Percentiles rank a stretch among this genome's conserved stretches.
phyloP scores from a whole-genome alignment of 1,139 yeast genomes.

The Diutina neorugosa region DNA sequence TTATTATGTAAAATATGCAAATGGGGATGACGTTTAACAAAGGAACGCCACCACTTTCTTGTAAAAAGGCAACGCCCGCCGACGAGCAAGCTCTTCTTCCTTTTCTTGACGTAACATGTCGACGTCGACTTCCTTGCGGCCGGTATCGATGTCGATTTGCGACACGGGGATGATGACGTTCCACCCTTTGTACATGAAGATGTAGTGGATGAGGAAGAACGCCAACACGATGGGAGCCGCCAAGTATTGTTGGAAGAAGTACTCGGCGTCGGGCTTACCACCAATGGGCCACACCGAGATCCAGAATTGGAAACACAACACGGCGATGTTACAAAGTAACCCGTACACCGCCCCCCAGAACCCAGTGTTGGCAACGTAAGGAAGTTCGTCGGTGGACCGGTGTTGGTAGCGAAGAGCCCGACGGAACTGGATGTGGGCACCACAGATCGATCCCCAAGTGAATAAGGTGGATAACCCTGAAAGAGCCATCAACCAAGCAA shows the following conservation, averaged over 20 bases:
- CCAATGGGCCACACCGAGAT: conserved; percentile 27
- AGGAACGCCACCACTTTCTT: background rate
- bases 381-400: conserved; percentile 22
- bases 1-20: background rate
- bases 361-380: conserved; percentile 27
- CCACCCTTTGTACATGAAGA: conserved; percentile 41
- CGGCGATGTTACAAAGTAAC: conserved; percentile 16
- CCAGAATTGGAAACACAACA: conserved; percentile 32
- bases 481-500: conserved; percentile 29
- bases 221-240: conserved; percentile 49
- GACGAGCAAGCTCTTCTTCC: background rate
- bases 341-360: conserved; percentile 26
- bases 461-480: conserved; percentile 31
- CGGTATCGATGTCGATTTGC: conserved; percentile 15
- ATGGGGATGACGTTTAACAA: background rate
- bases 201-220: conserved; percentile 45
- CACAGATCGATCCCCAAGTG: conserved; percentile 30
- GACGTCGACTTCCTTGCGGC: conserved; percentile 15
- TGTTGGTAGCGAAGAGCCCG: conserved; percentile 21
- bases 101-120: conserved; percentile 7
- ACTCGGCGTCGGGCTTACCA: conserved; percentile 20
- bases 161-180: conserved; percentile 14
- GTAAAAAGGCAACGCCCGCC: background rate
- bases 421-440: conserved; percentile 28
- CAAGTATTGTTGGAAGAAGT: conserved; percentile 50